Conservation (phyloP, 2,329 filamentous ascomycete species). For the Sporothrix brunneoviolacea region DNA sequence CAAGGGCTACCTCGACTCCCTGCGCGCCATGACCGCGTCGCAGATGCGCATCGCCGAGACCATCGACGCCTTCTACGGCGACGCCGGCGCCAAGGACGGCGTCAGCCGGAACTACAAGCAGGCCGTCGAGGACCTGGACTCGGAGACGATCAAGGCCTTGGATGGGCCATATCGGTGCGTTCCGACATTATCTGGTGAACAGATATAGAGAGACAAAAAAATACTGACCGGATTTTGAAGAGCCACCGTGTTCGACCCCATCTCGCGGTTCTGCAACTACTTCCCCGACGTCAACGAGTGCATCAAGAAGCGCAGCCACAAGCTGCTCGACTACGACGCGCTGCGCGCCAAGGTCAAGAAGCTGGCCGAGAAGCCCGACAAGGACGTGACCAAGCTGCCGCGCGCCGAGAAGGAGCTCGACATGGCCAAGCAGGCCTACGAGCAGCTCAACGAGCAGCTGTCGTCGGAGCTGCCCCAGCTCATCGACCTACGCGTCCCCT, state of each 20-base stretch:
- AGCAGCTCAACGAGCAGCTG: conserved; percentile 94
- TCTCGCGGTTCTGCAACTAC: conserved; percentile 93
- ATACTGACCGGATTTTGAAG: conserved; percentile 36
- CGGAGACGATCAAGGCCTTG: conserved; percentile 96
- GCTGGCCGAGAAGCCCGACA: conserved; percentile 95
- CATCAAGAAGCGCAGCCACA: conserved; percentile 98
- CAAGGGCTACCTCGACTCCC: conserved; percentile 92
- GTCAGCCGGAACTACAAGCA: conserved; percentile 97
- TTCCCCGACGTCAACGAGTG: conserved; percentile 99
- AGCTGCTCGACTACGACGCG: conserved; percentile 95
- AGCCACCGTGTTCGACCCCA: conserved; percentile 90
- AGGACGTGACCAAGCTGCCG: conserved; percentile 93
- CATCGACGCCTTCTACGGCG: conserved; percentile 98
- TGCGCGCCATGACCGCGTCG: conserved; percentile 97
- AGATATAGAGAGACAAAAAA: no score
- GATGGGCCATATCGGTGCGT: conserved; percentile 94
- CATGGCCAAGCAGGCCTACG: conserved; percentile 87
- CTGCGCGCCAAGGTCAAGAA: conserved; percentile 95
- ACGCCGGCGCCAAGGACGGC: conserved; percentile 88
- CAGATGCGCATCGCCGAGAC: conserved; percentile 99
- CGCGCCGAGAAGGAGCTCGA: conserved; percentile 95
- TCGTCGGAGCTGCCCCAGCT: conserved; percentile 89
- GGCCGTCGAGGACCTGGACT: conserved; percentile 93
- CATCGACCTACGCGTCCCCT: conserved; percentile 93
- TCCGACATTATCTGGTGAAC: no score